Percentiles rank a stretch among this genome's conserved stretches.
phyloP scores from a whole-genome alignment of 2,329 filamentous ascomycete species.

The Aureobasidium sp. region DNA sequence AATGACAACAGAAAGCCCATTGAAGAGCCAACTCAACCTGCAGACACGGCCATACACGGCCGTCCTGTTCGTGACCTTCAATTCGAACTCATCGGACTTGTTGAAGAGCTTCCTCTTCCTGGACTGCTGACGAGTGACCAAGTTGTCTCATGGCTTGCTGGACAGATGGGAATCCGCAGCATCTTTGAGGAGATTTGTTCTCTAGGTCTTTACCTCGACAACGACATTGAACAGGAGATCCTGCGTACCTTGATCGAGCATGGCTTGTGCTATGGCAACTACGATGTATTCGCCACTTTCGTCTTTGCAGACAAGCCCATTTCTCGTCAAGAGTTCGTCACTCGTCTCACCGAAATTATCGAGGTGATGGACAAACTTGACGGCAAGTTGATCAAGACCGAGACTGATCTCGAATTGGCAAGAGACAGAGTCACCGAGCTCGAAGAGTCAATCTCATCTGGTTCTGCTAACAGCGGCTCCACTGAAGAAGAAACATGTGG shows the following conservation, averaged over 20 bases:
- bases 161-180: background rate
- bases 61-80: background rate
- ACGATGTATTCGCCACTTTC: background rate
- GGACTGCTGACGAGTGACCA: background rate
- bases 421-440: background rate
- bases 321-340: background rate
- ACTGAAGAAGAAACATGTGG: background rate
- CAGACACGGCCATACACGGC: background rate
- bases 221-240: background rate
- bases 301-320: background rate
- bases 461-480: background rate
- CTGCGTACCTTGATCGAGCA: background rate
- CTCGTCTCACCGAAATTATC: background rate
- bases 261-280: constrained; percentile 4
- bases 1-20: background rate
- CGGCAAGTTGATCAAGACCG: background rate
- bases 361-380: background rate
- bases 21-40: background rate
- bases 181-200: background rate
- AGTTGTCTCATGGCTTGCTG: background rate
- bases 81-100: background rate
- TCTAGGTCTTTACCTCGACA: background rate
- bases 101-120: background rate
- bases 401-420: background rate
- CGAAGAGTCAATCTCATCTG: background rate